Percentiles rank a stretch among this genome's conserved stretches.
Evolutionary conservation across 2,329 filamentous ascomycete species (phyloP).

Genomic region (Cercospora sojina): DNA sequence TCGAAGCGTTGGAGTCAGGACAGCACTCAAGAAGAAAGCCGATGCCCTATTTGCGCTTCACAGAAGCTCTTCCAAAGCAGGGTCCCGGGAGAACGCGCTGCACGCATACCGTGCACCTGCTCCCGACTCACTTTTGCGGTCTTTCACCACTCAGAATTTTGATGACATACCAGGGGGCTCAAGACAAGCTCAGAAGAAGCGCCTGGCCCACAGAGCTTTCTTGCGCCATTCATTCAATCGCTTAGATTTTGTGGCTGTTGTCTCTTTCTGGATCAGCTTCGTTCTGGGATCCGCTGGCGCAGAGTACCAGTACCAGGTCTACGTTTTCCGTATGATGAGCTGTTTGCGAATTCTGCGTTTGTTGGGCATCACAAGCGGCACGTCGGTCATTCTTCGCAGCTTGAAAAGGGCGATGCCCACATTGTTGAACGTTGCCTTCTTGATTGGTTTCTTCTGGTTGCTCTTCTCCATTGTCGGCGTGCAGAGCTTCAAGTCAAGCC

Average conservation of each 20-base stretch:
- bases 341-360: constrained; percentile 89
- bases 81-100: constrained; percentile 30
- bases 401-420: constrained; percentile 92
- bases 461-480: constrained; percentile 95
- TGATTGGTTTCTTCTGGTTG: constrained; percentile 97
- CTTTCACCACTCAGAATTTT: constrained; percentile 41
- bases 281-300: constrained; percentile 66
- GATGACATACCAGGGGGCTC: constrained; percentile 57
- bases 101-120: constrained; percentile 28
- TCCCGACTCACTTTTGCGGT: constrained; percentile 36
- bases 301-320: constrained; percentile 70
- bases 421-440: constrained; percentile 86
- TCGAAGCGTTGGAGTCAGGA: constrained; percentile 69
- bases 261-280: constrained; percentile 95
- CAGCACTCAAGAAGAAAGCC: constrained; percentile 73
- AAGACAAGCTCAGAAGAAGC: constrained; percentile 75
- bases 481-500: constrained; percentile 73
- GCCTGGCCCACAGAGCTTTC: constrained; percentile 87
- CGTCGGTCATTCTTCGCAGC: constrained; percentile 90
- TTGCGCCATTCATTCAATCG: constrained; percentile 94
- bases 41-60: constrained; percentile 79
- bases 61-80: constrained; percentile 65
- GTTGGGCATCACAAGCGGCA: constrained; percentile 89
- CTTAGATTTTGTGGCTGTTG: constrained; percentile 87
- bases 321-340: constrained; percentile 94